Percentiles rank a stretch among this genome's conserved stretches.
Conservation (phyloP, 73 alveolate genomes). For the Paramecium caudatum region DNA sequence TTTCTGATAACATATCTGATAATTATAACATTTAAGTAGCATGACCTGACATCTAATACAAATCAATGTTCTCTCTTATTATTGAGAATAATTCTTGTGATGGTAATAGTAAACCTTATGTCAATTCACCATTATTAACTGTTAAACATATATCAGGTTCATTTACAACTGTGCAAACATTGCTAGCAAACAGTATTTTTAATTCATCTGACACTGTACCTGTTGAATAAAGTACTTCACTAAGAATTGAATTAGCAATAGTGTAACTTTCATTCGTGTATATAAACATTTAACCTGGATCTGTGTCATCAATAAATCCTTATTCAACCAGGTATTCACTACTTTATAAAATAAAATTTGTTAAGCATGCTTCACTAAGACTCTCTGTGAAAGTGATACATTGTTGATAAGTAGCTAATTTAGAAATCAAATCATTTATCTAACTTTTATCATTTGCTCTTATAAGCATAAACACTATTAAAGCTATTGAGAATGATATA, state of each 20-base stretch:
- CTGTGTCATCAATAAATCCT: neutral
- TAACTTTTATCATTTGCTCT: neutral
- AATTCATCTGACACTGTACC: neutral
- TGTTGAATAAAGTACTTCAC: neutral
- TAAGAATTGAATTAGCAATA: neutral
- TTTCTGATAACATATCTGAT: neutral
- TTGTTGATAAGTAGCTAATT: neutral
- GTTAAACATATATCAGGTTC: conserved; percentile 8
- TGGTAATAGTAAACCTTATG: conserved; percentile 34
- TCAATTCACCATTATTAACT: neutral
- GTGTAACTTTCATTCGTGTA: conserved; percentile 23
- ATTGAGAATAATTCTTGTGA: conserved; percentile 3
- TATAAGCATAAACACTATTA: neutral
- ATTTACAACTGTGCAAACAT: neutral
- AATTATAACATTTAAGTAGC: conserved; percentile 1
- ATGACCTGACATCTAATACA: neutral
- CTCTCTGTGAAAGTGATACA: conserved; percentile 60
- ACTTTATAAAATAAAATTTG: conserved; percentile 27
- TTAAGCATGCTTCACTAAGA: conserved; percentile 13
- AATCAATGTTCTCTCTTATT: conserved; percentile 50
- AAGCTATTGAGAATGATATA: conserved; percentile 8
- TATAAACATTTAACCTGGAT: neutral
- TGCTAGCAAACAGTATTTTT: neutral
- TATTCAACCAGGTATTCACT: neutral
- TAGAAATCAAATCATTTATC: neutral